Evolutionary conservation across 495 filamentous ascomycete species (phyloP), one percentile per base, ranked within the genome.

Genomic region (Melanomma pulvis-pyrius): DNA sequence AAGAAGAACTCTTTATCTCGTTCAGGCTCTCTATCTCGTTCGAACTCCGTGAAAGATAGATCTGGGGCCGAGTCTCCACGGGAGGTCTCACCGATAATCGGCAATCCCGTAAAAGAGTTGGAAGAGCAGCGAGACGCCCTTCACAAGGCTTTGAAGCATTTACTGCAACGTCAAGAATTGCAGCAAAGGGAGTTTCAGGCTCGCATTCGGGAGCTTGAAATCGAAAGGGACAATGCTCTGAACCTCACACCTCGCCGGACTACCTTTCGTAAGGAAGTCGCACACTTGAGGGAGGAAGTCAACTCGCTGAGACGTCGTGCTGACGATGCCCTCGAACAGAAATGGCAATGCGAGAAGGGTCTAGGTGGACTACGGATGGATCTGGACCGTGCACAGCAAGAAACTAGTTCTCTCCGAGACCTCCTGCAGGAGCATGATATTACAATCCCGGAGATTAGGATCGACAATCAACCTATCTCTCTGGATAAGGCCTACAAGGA

Each of bases 281-380:
- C 79, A 2, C 85, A 82, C 62, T 81, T 98, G 19, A 88, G 92
- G 60, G 84, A 89, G 9, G 94, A 98, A 74, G 89, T 98, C 65
- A 90, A 89, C 63, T 82, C 87, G 9, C 85, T 98, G 50, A 88
- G 94, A 29, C 87, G 88, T 59, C 88, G 96, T 57, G 93, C 96
- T 25, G 93, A 98, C 69, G 94, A 98, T 59, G 96, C 94, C 22
- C 82, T 97, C n/a, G 92, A 96, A 70, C 90, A 93, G 71, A 98
- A 97, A 79, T 97, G 89, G 85, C 89, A 94, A 77, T 93, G 93
- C 61, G 94, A 98, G 77, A 96, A 96, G 77, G 92, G 92, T 25
- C 82, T 98, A 15, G 84, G 88, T 62, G 93, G 93, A 46, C 80
- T 98, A 65, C 96, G 96, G 77, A 97, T 97, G 90, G 94, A 98